Evolutionary conservation across 1,284 basidiomycete species (phyloP).

Genomic region (Ustilago esculenta): DNA sequence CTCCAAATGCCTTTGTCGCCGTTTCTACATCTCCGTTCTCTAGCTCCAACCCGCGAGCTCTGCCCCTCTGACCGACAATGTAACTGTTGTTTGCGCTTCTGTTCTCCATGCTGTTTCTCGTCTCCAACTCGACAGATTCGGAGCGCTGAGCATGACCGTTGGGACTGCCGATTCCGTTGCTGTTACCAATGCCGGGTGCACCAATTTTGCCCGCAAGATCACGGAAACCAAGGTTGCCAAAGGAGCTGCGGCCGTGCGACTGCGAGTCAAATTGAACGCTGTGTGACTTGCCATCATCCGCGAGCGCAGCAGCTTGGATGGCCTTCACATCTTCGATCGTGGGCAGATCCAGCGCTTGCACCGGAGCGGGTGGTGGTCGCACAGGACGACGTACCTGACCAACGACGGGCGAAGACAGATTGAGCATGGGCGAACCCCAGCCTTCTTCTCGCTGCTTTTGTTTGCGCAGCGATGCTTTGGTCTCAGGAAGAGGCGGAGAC

Average conservation of each 20-base stretch:
- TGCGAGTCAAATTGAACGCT: constrained; percentile 39
- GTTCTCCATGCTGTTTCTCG: constrained; percentile 32
- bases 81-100: constrained; percentile 19
- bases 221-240: constrained; percentile 35
- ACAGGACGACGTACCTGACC: constrained; percentile 22
- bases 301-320: constrained; percentile 53
- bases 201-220: constrained; percentile 36
- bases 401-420: neutral
- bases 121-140: constrained; percentile 37
- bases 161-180: constrained; percentile 16
- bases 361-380: constrained; percentile 50
- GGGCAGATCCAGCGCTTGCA: constrained; percentile 58
- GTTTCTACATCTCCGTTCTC: constrained; percentile 17
- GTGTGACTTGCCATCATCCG: constrained; percentile 47
- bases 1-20: constrained; percentile 12
- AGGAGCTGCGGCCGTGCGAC: constrained; percentile 18
- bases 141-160: constrained; percentile 1
- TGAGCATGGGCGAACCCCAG: constrained; percentile 34
- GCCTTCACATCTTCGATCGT: constrained; percentile 65
- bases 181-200: constrained; percentile 4
- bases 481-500: constrained; percentile 38
- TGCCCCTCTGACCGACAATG: constrained; percentile 37
- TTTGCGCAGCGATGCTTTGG: constrained; percentile 50
- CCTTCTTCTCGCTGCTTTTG: constrained; percentile 55
- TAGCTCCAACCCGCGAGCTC: constrained; percentile 30